A percentile compares a stretch with the other conserved stretches of the same genome.
These are phyloP conservation scores for Crithidia bombi DNA, from an alignment of 208 protist genomes.

Conservation along the genomic window DNA sequence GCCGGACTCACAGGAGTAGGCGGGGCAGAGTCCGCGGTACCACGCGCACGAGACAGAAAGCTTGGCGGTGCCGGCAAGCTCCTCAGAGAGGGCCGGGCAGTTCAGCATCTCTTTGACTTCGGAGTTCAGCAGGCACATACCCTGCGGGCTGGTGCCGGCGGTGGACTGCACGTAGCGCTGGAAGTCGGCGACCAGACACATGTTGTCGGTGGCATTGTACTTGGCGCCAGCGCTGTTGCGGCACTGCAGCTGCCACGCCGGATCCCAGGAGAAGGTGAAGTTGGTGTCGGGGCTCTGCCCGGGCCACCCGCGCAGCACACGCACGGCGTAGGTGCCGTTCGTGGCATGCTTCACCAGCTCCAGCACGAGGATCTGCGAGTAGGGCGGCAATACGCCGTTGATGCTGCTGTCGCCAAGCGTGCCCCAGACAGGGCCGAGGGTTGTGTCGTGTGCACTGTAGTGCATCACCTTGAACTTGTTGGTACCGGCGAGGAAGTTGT, in stretches of 20 bases:
- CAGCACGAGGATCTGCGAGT: conserved; percentile 44
- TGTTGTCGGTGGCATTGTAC: conserved; percentile 46
- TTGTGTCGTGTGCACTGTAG: conserved; percentile 57
- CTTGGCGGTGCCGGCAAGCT: conserved; percentile 4
- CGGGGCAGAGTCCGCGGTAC: conserved; percentile 24
- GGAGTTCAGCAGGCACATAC: conserved; percentile 53
- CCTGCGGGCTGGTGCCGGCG: conserved; percentile 32
- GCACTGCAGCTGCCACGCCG: conserved; percentile 43
- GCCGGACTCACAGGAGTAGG: conserved; percentile 14
- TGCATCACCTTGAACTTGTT: conserved; percentile 55
- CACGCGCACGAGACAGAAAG: conserved; percentile 15
- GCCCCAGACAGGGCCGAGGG: conserved; percentile 26
- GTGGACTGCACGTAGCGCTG: conserved; percentile 39
- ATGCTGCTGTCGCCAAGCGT: conserved; percentile 42
- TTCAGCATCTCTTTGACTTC: conserved; percentile 20
- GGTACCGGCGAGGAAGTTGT: conserved; percentile 21
- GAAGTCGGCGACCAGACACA: conserved; percentile 63
- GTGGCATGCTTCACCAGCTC: conserved; percentile 46
- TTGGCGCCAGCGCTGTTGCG: conserved; percentile 30
- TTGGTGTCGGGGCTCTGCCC: conserved; percentile 43
- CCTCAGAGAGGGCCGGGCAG: conserved; percentile 31
- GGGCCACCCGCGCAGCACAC: conserved; percentile 53
- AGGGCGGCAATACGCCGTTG: conserved; percentile 42
- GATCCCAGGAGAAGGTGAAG: conserved; percentile 39
- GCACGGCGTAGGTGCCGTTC: conserved; percentile 36